Base-by-base conservation (phyloP, 805 yeast species). In the Saccharomycopsis lassenensis region DNA sequence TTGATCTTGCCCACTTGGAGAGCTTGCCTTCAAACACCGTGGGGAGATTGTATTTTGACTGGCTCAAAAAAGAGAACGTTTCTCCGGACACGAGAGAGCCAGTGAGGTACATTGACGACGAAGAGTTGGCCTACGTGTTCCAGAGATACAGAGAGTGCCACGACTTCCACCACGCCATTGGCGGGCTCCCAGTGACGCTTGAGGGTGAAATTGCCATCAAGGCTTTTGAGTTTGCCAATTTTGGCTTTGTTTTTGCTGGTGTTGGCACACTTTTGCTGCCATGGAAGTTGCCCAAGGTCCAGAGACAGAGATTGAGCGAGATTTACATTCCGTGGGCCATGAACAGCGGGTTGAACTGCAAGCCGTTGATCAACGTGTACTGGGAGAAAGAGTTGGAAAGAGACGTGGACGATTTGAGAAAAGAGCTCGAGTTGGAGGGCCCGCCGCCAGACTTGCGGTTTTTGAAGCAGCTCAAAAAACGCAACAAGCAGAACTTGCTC, bases 191-290 rank as follows among this genome's bases (percentile, higher is more conserved):
- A 0, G 82, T 87, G 31, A 77, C 82, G 29, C 72, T 91, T 46
- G 97, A 91, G 52, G 98, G 98, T n/a, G 98, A 91, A 53, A 78
- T 91, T 36, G 85, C 95, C 0, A 79, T 91, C 14, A 91, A 91
- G 57, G 80, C 86, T 8, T 75, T 91, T 48, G 98, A 89, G 56
- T 93, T 77, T 50, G 79, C 91, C 51, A 89, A 91, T 55, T 70
- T 89, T 41, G 93, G 94, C 4, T 73, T 91, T 30, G 96, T 96
- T 10, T 87, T 89, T 93, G 86, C 95, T 3, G 94, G 95, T 0
- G 55, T 91, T 34, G 96, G 95, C 0, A 87, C 94, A 0, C 48
- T 83, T n/a, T 70, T 85, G 45, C 95, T 95, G 3, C 95, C 95
- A 1, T 67, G 80, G 49, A 70, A 87, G 43, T 65, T 89, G 40